Base-by-base conservation (phyloP, 78 protist species). In the Dictyostelium citrinum region DNA sequence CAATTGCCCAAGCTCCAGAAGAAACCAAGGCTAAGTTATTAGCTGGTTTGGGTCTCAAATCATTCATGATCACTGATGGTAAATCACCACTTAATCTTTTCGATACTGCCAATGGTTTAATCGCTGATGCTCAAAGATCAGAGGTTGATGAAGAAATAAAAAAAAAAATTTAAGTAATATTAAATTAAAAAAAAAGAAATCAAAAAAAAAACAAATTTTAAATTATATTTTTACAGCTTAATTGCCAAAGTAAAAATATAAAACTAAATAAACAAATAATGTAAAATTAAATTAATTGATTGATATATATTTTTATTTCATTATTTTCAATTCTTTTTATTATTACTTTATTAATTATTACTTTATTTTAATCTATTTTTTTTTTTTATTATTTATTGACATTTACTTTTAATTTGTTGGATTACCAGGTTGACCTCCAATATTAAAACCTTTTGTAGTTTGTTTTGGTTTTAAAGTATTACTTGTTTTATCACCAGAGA, bases 1-100 rank as follows among this genome's bases (percentile, higher is more conserved):
- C 96, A 64, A 96, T 97, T 20, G 96, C 98, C 8, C 76, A 91
- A 72, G 97, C 97, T 33, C 97, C 97, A 49, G 97, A 97, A 64
- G 97, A 97, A 83, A 79, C 90, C 86, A 97, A 97, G 76, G 97
- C 95, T 67, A 81, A 86, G 29, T 85, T 97, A 68, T 94, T 97
- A 45, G 33, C 27, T 72, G 93, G 90, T 61, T 83, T 97, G 46
- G 94, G 94, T 90, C 96, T 97, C 51, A 55, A 95, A 82, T 72
- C 93, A 22, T 51, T 90, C 77, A 81, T 97, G 90, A 90, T 97
- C 79, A 97, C 98, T 33, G 97, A 95, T 91, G 98, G 98, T 81
- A 45, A 51, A 7, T 68, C 68, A 17, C 98, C 98, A 80, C 70
- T 97, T 88, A 97, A 97, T 90, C 90, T 97, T 10, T 96, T 97